phyloP scores from a whole-genome alignment of 192 early-diverging fungal species.

The Coemansia guatemalensis region DNA sequence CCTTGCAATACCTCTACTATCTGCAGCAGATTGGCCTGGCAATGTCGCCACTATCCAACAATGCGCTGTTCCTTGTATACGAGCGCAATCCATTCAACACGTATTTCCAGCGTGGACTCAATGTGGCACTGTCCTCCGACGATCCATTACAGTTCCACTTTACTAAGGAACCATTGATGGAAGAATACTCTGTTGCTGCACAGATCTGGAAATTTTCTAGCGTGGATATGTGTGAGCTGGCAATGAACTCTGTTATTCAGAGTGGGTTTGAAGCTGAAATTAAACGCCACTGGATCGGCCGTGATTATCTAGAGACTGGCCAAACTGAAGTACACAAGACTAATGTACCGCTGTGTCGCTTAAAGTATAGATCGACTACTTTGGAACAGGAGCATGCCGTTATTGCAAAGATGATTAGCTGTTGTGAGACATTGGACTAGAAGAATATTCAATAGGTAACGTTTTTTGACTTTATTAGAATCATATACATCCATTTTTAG shows the following conservation, averaged over 20 bases:
- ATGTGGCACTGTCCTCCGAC: conserved; percentile 91
- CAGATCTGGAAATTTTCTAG: conserved; percentile 95
- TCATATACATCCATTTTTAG: no score
- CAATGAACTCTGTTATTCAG: conserved; percentile 85
- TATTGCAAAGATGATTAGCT: conserved; percentile 20
- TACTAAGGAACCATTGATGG: conserved; percentile 95
- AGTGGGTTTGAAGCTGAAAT: conserved; percentile 86
- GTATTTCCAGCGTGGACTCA: conserved; percentile 92
- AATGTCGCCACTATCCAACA: conserved; percentile 97
- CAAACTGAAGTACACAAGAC: conserved; percentile 84
- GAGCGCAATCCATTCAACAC: conserved; percentile 89
- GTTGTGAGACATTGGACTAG: conserved; percentile 7
- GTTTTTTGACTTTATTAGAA: no score
- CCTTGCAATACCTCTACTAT: conserved; percentile 92
- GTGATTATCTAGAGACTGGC: conserved; percentile 71
- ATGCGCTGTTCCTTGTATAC: conserved; percentile 90
- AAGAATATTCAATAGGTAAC: no score
- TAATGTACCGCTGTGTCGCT: conserved; percentile 86
- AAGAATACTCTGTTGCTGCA: conserved; percentile 93
- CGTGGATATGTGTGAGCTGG: conserved; percentile 93
- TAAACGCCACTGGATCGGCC: conserved; percentile 91
- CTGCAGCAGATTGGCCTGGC: conserved; percentile 94
- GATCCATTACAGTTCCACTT: conserved; percentile 97
- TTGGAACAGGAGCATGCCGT: conserved; percentile 72
- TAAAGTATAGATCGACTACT: conserved; percentile 80